A percentile compares a stretch with the other conserved stretches of the same genome.
Conservation (phyloP, 192 early-diverging fungal species). For the Funneliformis geosporum region DNA sequence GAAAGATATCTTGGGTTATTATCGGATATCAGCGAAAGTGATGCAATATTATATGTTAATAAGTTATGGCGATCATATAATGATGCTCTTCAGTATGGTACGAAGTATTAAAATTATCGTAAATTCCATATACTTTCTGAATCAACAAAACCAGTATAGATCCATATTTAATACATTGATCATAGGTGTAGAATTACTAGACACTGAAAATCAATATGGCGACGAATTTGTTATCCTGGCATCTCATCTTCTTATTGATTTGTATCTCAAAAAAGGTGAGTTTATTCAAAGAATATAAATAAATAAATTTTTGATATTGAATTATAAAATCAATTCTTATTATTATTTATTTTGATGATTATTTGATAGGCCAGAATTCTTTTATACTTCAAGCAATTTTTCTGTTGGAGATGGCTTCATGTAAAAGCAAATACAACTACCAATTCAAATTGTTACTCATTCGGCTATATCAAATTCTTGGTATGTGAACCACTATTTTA, state of each 20-base stretch:
- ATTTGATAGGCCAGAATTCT: slow-evolving; percentile 37
- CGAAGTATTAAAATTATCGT: background rate
- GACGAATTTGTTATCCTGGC: slow-evolving; percentile 77
- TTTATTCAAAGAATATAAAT: background rate
- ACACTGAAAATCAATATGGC: slow-evolving; percentile 75
- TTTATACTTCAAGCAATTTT: slow-evolving; percentile 53
- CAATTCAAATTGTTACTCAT: slow-evolving; percentile 87
- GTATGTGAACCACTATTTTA: slow-evolving; percentile 38
- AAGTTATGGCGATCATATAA: slow-evolving; percentile 46
- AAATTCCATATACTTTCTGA: background rate
- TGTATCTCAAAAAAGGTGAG: slow-evolving; percentile 50
- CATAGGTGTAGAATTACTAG: slow-evolving; percentile 56
- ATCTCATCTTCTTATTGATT: slow-evolving; percentile 57
- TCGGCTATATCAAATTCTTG: slow-evolving; percentile 75
- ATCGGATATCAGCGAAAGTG: background rate
- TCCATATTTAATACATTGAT: background rate
- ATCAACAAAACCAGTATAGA: background rate
- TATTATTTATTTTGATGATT: background rate
- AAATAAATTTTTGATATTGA: background rate
- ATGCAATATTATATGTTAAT: slow-evolving; percentile 36
- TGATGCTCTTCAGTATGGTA: slow-evolving; percentile 52
- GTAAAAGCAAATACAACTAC: slow-evolving; percentile 76
- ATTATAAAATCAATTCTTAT: background rate
- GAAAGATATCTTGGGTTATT: slow-evolving; percentile 39
- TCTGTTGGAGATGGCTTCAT: slow-evolving; percentile 75